Base-by-base conservation (phyloP, 441 rosid genomes). In the Brassica balearica region DNA sequence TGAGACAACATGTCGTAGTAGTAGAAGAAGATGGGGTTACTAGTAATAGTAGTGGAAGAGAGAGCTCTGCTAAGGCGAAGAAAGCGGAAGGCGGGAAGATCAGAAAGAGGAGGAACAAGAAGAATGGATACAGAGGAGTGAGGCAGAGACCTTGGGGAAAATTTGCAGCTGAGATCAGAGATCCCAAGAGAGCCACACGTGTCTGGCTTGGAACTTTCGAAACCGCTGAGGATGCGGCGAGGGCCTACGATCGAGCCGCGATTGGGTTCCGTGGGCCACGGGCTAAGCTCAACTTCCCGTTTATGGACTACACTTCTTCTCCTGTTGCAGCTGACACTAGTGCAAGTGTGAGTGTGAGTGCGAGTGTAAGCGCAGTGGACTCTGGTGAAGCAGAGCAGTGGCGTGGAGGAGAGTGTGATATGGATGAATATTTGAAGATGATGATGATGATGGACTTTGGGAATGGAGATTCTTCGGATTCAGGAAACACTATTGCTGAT, bases 111-210 rank as follows among this genome's bases (percentile, higher is more conserved):
- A 80, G 72, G 83, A 80, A 80, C 70, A 81, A 10, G 79, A 93
- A 86, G 85, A 95, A 83, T 73, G 90, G 88, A n/a, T 95, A 77
- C 87, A 84, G 99, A 72, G 98, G 99, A 53, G 99, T 91, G 69
- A 90, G 97, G 81, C 99, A 90, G 79, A 82, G 97, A 85, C 99
- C 97, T 10, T 95, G 98, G 97, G 99, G 97, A 0, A 95, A 95
- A 80, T 95, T 94, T 88, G 97, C 97, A 7, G 97, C 99, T 6
- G 97, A 93, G 90, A 95, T 95, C 61, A 82, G 99, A 3, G 97
- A 93, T 76, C 99, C 97, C 0, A 79, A 84, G 75, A 81, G 88
- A 53, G 93, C 93, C 4, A 80, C 81, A 0, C 81, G 97, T 65
- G 99, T 95, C 0, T 93, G 99, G 98, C 91, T 95, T 5, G 98